A percentile compares a stretch with the other conserved stretches of the same genome.
These are phyloP conservation scores for Diaporthe sp. DNA, from an alignment of 2,329 filamentous ascomycete genomes.

Conservation along the genomic window DNA sequence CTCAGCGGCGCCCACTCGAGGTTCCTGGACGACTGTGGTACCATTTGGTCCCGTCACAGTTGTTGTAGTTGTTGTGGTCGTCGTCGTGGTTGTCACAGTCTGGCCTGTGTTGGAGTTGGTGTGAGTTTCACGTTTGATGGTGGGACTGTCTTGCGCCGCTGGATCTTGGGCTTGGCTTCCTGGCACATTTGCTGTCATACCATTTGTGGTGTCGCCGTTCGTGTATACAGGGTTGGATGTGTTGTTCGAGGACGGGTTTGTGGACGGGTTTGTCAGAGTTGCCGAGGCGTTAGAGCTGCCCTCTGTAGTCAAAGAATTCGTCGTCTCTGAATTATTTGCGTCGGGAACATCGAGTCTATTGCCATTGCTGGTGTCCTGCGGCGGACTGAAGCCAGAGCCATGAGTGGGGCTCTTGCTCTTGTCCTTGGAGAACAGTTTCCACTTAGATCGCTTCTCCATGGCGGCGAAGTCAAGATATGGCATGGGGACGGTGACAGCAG, in stretches of 20 bases:
- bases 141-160: not conserved
- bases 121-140: constrained; percentile 31
- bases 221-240: not conserved
- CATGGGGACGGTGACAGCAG: not conserved
- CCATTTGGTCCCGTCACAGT: constrained; percentile 2
- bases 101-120: constrained; percentile 27
- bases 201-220: not conserved
- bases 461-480: not conserved
- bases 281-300: constrained; percentile 13
- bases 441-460: constrained; percentile 31
- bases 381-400: not conserved
- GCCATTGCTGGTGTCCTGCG: not conserved
- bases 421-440: constrained; percentile 27
- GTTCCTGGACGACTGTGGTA: constrained; percentile 10
- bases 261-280: constrained; percentile 4
- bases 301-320: constrained; percentile 5
- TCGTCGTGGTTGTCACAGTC: constrained; percentile 22
- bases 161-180: constrained; percentile 2
- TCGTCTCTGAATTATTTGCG: not conserved
- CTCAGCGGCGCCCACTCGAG: constrained; percentile 9
- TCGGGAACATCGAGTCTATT: constrained; percentile 3
- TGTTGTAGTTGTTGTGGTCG: constrained; percentile 5
- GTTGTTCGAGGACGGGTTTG: constrained; percentile 20
- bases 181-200: not conserved
- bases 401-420: constrained; percentile 17